Evolutionary conservation across 1,284 basidiomycete species (phyloP), one percentile per base, ranked within the genome.

Genomic region (Vanrija pseudolonga): DNA sequence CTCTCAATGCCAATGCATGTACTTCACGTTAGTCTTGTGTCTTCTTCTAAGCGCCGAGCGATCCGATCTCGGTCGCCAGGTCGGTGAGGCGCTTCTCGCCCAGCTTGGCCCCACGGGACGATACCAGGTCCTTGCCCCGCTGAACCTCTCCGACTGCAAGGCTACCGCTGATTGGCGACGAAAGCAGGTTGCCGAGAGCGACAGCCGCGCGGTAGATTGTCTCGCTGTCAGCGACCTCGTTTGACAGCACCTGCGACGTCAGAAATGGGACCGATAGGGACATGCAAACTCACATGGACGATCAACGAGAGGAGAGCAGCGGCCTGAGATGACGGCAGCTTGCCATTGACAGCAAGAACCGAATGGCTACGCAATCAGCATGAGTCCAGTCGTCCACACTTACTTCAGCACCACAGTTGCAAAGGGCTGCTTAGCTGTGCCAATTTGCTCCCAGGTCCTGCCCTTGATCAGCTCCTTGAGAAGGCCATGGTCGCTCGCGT

Each of bases 121-220:
- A 51, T 2, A 73, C 60, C 6, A 70, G 50, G 11, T 63, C 54
- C 55, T 73, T 69, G 14, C 65, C 72, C 7, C 65, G 53, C 36
- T 73, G 60, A 1, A 72, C 65, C 22, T 64, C 63, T 8, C 72
- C 71, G 5, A 73, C 66, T 46, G 64, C 57, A 17, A 77, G 61
- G 17, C 58, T 54, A 2, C 73, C 74, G n/a, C 64, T 55, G 5
- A 73, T 50, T 0, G 65, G 53, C 5, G 72, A 68, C 5, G 72
- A 66, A 7, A 78, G 57, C 45, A 89, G 74, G 71, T 98, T 98
- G 28, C 95, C 95, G 3, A 97, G 79, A 0, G 88, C 93, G 15
- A 96, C 88, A 7, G 90, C 76, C 1, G 87, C 80, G 24, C 95
- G 85, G 72, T 98, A 98, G 14, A 84, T 81, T 3, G 88, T 85